These are phyloP conservation scores for Cucurbita ficifolia DNA, from an alignment of 306 rosid genomes.

Conservation along the genomic window DNA sequence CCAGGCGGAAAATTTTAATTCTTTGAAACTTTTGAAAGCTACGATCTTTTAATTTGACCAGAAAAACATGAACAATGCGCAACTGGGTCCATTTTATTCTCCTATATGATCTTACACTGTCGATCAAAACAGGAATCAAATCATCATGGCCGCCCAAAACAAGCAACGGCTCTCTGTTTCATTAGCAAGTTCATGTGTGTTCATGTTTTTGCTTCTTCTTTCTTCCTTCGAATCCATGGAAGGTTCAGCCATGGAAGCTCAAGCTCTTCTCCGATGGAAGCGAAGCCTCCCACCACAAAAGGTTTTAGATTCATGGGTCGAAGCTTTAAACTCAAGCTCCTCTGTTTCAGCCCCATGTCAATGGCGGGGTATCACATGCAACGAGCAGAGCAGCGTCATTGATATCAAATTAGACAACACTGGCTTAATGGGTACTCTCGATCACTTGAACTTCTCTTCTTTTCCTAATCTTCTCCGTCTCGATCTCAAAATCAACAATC, in stretches of 20 bases:
- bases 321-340: slow-evolving; percentile 3
- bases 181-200: background rate
- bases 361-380: slow-evolving; percentile 41
- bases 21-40: background rate
- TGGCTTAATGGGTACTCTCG: slow-evolving; percentile 35
- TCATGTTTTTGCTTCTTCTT: background rate
- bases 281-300: slow-evolving; percentile 27
- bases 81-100: background rate
- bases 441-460: slow-evolving; percentile 27
- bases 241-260: slow-evolving; percentile 10
- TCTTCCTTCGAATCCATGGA: background rate
- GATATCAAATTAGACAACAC: slow-evolving; percentile 25
- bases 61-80: background rate
- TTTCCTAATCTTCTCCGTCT: slow-evolving; percentile 43
- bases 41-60: background rate
- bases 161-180: background rate
- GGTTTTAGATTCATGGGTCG: slow-evolving; percentile 27
- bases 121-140: background rate
- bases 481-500: slow-evolving; percentile 32
- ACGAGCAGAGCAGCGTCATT: slow-evolving; percentile 15
- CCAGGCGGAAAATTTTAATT: background rate
- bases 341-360: slow-evolving; percentile 24
- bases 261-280: slow-evolving; percentile 43
- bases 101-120: background rate
- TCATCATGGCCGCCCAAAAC: background rate